Conservation (phyloP, 768 basidiomycete genomes). For the Astraeus odoratus region DNA sequence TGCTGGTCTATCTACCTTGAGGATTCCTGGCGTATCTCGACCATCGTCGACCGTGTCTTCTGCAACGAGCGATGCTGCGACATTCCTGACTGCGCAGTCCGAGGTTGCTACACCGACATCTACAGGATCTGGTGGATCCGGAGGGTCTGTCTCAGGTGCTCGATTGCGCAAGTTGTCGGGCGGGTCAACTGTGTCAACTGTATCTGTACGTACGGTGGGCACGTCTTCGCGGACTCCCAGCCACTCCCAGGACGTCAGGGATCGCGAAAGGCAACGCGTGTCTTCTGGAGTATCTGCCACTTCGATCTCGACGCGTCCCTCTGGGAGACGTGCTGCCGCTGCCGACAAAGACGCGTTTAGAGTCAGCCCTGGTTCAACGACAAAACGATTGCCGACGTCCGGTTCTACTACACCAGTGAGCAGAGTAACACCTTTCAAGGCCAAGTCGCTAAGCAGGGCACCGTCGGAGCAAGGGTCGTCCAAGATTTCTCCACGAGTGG, state of each 20-base stretch:
- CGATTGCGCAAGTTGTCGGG: slow-evolving; percentile 25
- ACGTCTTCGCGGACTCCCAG: slow-evolving; percentile 12
- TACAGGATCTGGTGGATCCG: slow-evolving; percentile 16
- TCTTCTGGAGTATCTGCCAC: slow-evolving; percentile 21
- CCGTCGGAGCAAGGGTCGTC: neutral
- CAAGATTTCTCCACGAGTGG: neutral
- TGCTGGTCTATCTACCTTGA: slow-evolving; percentile 21
- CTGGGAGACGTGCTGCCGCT: slow-evolving; percentile 18
- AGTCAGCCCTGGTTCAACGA: slow-evolving; percentile 14
- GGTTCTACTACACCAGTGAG: slow-evolving; percentile 17
- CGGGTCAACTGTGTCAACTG: slow-evolving; percentile 25
- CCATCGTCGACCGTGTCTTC: slow-evolving; percentile 25
- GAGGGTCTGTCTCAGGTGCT: slow-evolving; percentile 1
- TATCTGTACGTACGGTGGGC: slow-evolving; percentile 26
- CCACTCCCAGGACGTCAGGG: neutral
- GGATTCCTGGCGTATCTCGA: slow-evolving; percentile 24
- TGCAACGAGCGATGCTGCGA: slow-evolving; percentile 22
- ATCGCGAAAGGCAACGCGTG: slow-evolving; percentile 11
- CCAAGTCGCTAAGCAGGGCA: slow-evolving; percentile 11
- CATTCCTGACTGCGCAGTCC: slow-evolving; percentile 26
- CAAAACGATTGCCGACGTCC: slow-evolving; percentile 17
- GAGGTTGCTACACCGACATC: slow-evolving; percentile 25
- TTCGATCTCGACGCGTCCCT: slow-evolving; percentile 16
- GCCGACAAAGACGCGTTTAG: slow-evolving; percentile 10
- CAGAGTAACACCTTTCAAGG: slow-evolving; percentile 6